A percentile compares a stretch with the other conserved stretches of the same genome.
Evolutionary conservation across 2,329 filamentous ascomycete genomes (phyloP).

Genomic region (Plenodomus tracheiphilus): DNA sequence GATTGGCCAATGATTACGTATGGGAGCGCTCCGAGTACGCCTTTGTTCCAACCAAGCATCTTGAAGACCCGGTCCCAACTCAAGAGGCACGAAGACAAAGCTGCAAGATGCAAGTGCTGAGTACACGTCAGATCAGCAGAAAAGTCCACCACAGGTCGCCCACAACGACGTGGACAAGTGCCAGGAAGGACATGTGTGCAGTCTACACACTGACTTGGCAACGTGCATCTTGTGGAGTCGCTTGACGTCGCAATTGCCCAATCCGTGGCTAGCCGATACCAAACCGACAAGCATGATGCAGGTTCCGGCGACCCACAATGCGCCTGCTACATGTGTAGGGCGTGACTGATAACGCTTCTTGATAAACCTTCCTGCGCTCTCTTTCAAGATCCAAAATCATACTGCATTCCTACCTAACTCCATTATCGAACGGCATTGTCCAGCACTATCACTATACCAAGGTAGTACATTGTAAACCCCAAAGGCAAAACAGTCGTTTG

Average conservation of each 20-base stretch:
- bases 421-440: background rate
- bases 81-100: background rate
- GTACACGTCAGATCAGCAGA: background rate
- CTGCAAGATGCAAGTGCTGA: background rate
- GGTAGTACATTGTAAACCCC: background rate
- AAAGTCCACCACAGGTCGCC: background rate
- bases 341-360: constrained; percentile 12
- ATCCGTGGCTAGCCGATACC: constrained; percentile 41
- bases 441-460: background rate
- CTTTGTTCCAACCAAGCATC: background rate
- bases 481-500: background rate
- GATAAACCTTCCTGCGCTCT: background rate
- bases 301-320: constrained; percentile 19
- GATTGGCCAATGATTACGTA: constrained; percentile 30
- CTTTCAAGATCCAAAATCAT: background rate
- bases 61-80: constrained; percentile 1
- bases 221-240: constrained; percentile 15
- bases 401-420: background rate
- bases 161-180: constrained; percentile 8
- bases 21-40: constrained; percentile 5
- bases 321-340: constrained; percentile 28
- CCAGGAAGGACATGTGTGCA: constrained; percentile 5
- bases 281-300: constrained; percentile 23
- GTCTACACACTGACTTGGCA: constrained; percentile 9
- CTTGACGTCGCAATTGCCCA: constrained; percentile 21